Evolutionary conservation across 2,329 filamentous ascomycete genomes (phyloP), one percentile per base, ranked within the genome.

Genomic region (Aspergillus ochraceoroseus): DNA sequence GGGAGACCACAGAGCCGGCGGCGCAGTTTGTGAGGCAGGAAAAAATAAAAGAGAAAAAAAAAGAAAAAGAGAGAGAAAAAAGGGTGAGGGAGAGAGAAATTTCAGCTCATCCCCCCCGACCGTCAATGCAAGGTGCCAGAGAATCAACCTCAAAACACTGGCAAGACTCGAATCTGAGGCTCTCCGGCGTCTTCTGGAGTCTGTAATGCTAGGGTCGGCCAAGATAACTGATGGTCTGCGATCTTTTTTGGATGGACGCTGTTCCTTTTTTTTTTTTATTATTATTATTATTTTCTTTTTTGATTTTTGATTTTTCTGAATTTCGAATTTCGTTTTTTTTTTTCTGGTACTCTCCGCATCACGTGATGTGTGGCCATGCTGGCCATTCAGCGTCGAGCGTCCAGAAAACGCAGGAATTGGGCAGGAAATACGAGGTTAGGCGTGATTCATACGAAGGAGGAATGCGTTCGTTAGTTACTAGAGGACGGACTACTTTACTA

Each of bases 321-420:
- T 47, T 51, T 47, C 39, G 44, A 44, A 44, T 46, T 48, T 38
- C 42, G 26, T 33, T 48, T 46, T 47, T 38, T 49, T 51, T 48
- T 41, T 22, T 43, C 38, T 32, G 32, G 22, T n/a, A 29, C 39
- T 19, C 32, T 38, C 32, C 23, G 29, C 41, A 22, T 44, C 51
- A 53, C 51, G 51, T 53, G 51, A 52, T 20, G 28, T 3, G 6
- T 19, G 15, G 38, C 37, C 45, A 32, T 17, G 32, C 37, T 46
- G 47, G 34, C 47, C 47, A 48, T 34, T 47, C 44, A 39, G 40
- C 28, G 34, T 37, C 33, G 38, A 23, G 35, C 35, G 32, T n/a
- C n/a, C 34, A 28, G 28, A 17, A 17, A 29, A 28, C 30, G n/a
- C 34, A 38, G 19, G 27, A 20, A 45, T 40, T 35, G 41, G 40